A percentile compares a stretch with the other conserved stretches of the same genome.
Conservation (phyloP, 805 yeast genomes). For the Suhomyces emberorum region DNA sequence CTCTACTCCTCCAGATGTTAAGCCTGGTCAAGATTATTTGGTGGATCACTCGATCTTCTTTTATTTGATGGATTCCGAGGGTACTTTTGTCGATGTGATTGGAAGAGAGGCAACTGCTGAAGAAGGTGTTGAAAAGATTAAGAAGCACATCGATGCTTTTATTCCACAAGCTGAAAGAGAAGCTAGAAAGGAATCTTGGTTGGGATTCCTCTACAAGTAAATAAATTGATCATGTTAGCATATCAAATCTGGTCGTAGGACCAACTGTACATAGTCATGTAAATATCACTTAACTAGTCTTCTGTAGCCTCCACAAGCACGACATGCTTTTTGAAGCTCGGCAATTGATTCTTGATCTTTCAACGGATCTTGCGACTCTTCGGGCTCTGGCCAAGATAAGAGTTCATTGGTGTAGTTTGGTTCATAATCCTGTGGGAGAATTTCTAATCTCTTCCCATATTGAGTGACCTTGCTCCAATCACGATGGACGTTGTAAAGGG, state of each 20-base stretch:
- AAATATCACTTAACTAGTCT: conserved; percentile 29
- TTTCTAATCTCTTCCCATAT: conserved; percentile 52
- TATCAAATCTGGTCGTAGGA: background rate
- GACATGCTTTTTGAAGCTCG: conserved; percentile 44
- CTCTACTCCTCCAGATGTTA: conserved; percentile 92
- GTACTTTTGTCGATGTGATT: conserved; percentile 88
- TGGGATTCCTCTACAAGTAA: conserved; percentile 54
- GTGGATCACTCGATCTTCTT: conserved; percentile 98
- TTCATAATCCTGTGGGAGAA: conserved; percentile 46
- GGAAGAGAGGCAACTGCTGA: conserved; percentile 86
- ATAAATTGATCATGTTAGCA: background rate
- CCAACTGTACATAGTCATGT: background rate
- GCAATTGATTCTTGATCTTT: conserved; percentile 48
- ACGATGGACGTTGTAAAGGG: conserved; percentile 51
- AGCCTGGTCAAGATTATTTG: conserved; percentile 93
- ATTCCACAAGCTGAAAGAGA: conserved; percentile 71
- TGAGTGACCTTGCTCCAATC: conserved; percentile 57
- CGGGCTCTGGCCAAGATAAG: conserved; percentile 49
- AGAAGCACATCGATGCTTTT: conserved; percentile 70
- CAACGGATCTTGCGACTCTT: conserved; percentile 42
- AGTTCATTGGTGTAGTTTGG: conserved; percentile 52
- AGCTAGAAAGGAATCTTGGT: conserved; percentile 56
- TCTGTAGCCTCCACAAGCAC: conserved; percentile 47
- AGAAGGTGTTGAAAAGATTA: conserved; percentile 74
- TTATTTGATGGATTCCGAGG: conserved; percentile 98